Percentiles rank a stretch among this genome's conserved stretches.
phyloP scores from a whole-genome alignment of 176 grass and related monocot species.

The Canna indica region DNA sequence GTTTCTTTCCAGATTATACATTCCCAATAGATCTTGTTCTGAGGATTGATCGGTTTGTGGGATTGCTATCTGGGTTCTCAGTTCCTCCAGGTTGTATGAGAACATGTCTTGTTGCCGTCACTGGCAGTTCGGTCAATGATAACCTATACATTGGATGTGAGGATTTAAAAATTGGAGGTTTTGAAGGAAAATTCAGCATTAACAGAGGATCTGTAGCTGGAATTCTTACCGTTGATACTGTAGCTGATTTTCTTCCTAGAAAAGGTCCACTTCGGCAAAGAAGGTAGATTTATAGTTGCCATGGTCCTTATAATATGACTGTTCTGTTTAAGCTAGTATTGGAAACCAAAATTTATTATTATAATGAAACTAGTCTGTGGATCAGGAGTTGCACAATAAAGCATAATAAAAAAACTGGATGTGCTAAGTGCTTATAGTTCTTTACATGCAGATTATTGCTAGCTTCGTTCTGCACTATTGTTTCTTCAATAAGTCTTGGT shows the following conservation, averaged over 20 bases:
- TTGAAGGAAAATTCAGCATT: slow-evolving; percentile 43
- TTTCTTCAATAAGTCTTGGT: background rate
- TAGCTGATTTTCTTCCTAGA: slow-evolving; percentile 87
- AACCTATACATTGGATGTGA: slow-evolving; percentile 36
- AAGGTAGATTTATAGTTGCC: slow-evolving; percentile 49
- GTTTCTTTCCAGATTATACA: slow-evolving; percentile 74
- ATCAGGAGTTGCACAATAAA: background rate
- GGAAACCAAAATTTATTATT: background rate
- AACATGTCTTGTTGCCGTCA: slow-evolving; percentile 71
- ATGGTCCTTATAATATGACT: background rate
- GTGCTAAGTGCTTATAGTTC: background rate
- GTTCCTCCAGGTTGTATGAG: slow-evolving; percentile 79
- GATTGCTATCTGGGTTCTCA: slow-evolving; percentile 53
- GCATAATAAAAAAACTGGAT: background rate
- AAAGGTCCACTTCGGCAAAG: slow-evolving; percentile 67
- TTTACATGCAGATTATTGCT: background rate
- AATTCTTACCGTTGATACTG: slow-evolving; percentile 71
- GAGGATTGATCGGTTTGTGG: slow-evolving; percentile 67
- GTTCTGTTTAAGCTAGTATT: background rate
- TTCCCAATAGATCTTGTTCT: slow-evolving; percentile 84
- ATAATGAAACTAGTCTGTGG: background rate
- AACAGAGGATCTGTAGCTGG: slow-evolving; percentile 53
- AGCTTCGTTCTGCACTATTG: background rate
- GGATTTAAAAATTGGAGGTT: slow-evolving; percentile 29
- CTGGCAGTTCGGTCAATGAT: slow-evolving; percentile 22